Evolutionary conservation across 2,329 filamentous ascomycete genomes (phyloP).

Genomic region (Trichoderma semiorbis): DNA sequence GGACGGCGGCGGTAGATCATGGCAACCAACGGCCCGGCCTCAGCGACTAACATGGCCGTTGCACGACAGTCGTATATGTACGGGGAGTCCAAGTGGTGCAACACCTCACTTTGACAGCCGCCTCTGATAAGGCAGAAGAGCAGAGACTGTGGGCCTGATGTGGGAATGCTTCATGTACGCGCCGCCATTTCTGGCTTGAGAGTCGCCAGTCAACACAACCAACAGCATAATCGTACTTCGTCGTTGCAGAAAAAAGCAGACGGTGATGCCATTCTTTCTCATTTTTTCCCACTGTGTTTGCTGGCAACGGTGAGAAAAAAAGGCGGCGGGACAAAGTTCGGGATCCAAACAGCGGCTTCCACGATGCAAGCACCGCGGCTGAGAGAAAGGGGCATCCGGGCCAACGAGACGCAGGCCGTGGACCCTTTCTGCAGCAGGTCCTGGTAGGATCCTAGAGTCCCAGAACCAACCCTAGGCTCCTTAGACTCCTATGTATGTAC

Average conservation of each 20-base stretch:
- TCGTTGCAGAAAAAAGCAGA: neutral
- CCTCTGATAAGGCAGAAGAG: neutral
- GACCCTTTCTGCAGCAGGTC: slow-evolving; percentile 10
- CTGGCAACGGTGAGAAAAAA: neutral
- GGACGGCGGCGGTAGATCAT: slow-evolving; percentile 16
- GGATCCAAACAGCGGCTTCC: neutral
- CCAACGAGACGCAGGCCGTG: neutral
- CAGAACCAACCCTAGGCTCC: too few species aligned
- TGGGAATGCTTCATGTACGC: neutral
- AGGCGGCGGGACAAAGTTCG: neutral
- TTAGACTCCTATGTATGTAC: neutral
- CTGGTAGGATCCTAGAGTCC: neutral
- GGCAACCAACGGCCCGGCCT: slow-evolving; percentile 3
- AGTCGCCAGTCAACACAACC: neutral
- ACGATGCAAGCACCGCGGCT: neutral
- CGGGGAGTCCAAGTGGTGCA: neutral
- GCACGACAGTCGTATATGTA: slow-evolving; percentile 11
- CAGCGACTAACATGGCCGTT: neutral
- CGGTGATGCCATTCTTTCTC: neutral
- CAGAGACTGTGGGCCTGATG: neutral
- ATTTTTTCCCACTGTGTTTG: neutral
- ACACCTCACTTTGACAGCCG: neutral
- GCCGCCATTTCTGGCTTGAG: neutral
- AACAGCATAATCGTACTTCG: neutral
- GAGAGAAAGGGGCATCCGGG: neutral